Base-by-base conservation (phyloP, 1,139 yeast species). In the Blastobotrys buckinghamii region DNA sequence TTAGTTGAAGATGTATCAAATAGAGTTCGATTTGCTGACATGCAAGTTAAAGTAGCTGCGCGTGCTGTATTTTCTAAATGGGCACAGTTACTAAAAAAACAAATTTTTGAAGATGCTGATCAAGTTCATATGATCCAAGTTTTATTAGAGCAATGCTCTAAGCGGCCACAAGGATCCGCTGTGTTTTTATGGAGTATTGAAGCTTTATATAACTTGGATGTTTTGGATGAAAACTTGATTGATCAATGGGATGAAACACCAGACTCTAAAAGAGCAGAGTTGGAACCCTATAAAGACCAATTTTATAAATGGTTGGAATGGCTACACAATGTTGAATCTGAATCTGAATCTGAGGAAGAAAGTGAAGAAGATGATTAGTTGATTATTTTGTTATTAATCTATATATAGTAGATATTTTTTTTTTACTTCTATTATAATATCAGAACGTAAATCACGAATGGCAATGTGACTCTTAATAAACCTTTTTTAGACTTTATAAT, bases 271-370 rank as follows among this genome's bases (percentile, higher is more conserved):
- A 16, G 10, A 3, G 16, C 10, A 16, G 27, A 19, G 2, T 30
- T 36, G 39, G 65, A 66, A n/a, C 74, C 69, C 7, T 69, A 76
- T 32, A 73, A 71, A 19, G 69, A 66, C 39, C 72, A 82, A 55
- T 92, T 92, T 80, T 75, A 90, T 16, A 86, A 82, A 20, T 90
- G 90, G 80, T 75, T 92, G 16, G 86, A 82, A 20, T 89, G 97
- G 97, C 75, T 92, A 50, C 75, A 78, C 60, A 86, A 81, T 46
- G 97, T 97, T 1, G 97, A 88, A 29, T 45, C 49, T 8, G 95
- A 86, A 64, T 95, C 85, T 61, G 50, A 47, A 15, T 44, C 48
- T 34, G 50, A 48, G 19, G 46, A 49, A 20, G 39, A 45, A 30
- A 38, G 29, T 22, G 24, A 22, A 5, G 24, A 22, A 5, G 24